Conservation (phyloP, 768 basidiomycete genomes). For the Trametes cubensis region DNA sequence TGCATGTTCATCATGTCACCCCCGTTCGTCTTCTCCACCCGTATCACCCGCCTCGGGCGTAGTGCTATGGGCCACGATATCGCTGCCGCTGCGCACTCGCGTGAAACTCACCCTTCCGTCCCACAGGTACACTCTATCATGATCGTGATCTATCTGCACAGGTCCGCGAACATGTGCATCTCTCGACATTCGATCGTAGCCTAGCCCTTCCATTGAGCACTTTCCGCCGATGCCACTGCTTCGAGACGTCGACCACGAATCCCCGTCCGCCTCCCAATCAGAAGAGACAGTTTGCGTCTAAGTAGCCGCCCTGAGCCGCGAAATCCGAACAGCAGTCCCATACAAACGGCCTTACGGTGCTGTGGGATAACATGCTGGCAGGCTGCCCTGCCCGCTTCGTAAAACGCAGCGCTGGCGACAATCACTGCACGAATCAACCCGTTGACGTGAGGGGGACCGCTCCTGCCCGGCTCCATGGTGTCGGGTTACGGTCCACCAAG, state of each 20-base stretch:
- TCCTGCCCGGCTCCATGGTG: slow-evolving; percentile 3
- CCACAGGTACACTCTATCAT: slow-evolving; percentile 12
- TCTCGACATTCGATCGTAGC: background rate
- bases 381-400: background rate
- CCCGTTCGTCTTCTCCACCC: slow-evolving; percentile 16
- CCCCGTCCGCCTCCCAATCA: too few species aligned
- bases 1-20: slow-evolving; percentile 18
- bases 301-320: too few species aligned
- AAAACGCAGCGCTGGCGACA: slow-evolving; percentile 19
- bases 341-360: background rate
- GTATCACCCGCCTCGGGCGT: slow-evolving; percentile 7
- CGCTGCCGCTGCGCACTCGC: background rate
- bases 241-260: background rate
- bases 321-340: too few species aligned
- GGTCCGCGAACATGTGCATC: slow-evolving; percentile 10
- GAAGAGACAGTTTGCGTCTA: too few species aligned
- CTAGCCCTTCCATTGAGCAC: background rate
- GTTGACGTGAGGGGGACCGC: slow-evolving; percentile 17
- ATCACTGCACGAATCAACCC: slow-evolving; percentile 18
- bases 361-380: background rate
- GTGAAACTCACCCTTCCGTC: slow-evolving; percentile 3
- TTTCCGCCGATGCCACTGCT: background rate
- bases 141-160: slow-evolving; percentile 19
- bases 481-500: slow-evolving; percentile 2
- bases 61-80: background rate